Conservation (phyloP, 1,284 basidiomycete genomes). For the Ganoderma sinense region DNA sequence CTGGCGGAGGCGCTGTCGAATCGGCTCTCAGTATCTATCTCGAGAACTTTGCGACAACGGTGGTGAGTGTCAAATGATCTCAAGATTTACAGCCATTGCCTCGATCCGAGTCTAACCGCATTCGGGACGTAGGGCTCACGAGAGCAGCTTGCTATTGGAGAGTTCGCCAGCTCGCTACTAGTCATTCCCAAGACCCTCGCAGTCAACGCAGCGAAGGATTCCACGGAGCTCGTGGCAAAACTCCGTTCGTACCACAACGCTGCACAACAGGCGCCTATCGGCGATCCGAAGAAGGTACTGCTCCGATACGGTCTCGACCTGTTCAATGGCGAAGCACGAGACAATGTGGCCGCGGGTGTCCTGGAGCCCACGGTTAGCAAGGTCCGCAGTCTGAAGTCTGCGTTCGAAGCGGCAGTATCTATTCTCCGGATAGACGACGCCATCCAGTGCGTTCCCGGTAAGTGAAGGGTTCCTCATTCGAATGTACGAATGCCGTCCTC, state of each 20-base stretch:
- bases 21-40: conserved; percentile 97
- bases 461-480: conserved; percentile 36
- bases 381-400: conserved; percentile 95
- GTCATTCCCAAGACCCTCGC: conserved; percentile 97
- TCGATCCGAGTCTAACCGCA: conserved; percentile 21
- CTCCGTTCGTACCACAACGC: conserved; percentile 97
- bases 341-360: conserved; percentile 94
- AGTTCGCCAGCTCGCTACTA: conserved; percentile 93
- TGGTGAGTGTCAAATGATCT: conserved; percentile 60
- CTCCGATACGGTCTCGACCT: conserved; percentile 96
- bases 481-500: conserved; percentile 22
- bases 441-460: conserved; percentile 85
- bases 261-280: conserved; percentile 89
- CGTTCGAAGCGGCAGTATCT: conserved; percentile 96
- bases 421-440: conserved; percentile 96
- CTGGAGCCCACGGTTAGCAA: conserved; percentile 98
- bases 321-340: conserved; percentile 92
- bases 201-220: conserved; percentile 98
- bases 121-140: conserved; percentile 79
- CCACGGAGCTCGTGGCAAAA: conserved; percentile 97
- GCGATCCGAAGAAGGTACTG: conserved; percentile 95
- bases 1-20: conserved; percentile 98
- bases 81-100: neutral
- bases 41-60: conserved; percentile 98
- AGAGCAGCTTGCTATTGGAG: conserved; percentile 98